These are phyloP conservation scores for Chaetomidium leptoderma DNA, from an alignment of 495 filamentous ascomycete genomes.

Conservation along the genomic window DNA sequence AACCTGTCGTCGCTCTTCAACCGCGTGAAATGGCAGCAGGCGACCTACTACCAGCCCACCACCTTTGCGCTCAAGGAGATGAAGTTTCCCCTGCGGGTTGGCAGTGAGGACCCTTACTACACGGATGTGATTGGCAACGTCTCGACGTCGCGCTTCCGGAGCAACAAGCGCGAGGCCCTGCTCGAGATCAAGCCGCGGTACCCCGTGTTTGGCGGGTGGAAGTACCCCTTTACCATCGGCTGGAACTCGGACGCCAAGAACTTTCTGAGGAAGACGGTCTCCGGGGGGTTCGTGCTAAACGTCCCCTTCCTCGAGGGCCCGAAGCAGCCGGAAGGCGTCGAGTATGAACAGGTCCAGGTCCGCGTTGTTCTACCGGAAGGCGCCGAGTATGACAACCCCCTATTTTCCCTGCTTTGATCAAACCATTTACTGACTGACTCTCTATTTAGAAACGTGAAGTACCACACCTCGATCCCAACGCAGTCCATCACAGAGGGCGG, in stretches of 20 bases:
- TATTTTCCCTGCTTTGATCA: slow-evolving; percentile 3
- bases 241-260: slow-evolving; percentile 82
- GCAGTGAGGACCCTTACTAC: slow-evolving; percentile 83
- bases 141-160: slow-evolving; percentile 84
- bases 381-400: slow-evolving; percentile 69
- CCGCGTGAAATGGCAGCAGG: slow-evolving; percentile 75
- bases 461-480: slow-evolving; percentile 56
- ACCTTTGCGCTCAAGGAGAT: slow-evolving; percentile 77
- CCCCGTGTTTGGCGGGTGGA: slow-evolving; percentile 94
- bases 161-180: slow-evolving; percentile 67
- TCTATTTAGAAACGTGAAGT: slow-evolving; percentile 59
- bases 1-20: slow-evolving; percentile 79
- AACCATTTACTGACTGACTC: not conserved
- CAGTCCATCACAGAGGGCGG: slow-evolving; percentile 56
- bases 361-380: slow-evolving; percentile 88
- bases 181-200: slow-evolving; percentile 90
- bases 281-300: slow-evolving; percentile 74
- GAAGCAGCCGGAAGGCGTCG: slow-evolving; percentile 73
- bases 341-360: slow-evolving; percentile 76
- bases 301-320: slow-evolving; percentile 96
- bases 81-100: slow-evolving; percentile 69
- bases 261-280: slow-evolving; percentile 62
- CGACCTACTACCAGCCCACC: slow-evolving; percentile 69
- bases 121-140: slow-evolving; percentile 97
- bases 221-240: slow-evolving; percentile 90